phyloP scores from a whole-genome alignment of 371 early-diverging fungal species.

The Cokeromyces recurvatus region DNA sequence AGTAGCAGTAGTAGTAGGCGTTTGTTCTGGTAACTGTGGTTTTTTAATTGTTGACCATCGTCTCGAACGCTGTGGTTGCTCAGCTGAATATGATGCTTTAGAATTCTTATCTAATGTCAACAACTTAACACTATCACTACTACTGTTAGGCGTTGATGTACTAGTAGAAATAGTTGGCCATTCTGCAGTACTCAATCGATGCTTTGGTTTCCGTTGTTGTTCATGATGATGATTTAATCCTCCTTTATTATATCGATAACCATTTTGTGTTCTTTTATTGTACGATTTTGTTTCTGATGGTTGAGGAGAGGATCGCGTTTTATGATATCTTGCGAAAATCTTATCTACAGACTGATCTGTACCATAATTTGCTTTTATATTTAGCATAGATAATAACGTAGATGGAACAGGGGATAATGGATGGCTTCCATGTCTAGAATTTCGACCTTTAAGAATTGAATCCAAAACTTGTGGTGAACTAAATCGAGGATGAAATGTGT shows the following conservation, averaged over 20 bases:
- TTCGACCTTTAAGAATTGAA: constrained; percentile 12
- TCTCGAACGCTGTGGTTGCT: constrained; percentile 9
- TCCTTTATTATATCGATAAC: too few relatives aligned
- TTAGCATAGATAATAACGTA: constrained; percentile 12
- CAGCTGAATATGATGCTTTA: not conserved
- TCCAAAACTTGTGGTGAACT: constrained; percentile 22
- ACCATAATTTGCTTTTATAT: constrained; percentile 6
- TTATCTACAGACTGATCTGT: constrained; percentile 19
- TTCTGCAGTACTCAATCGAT: constrained; percentile 11
- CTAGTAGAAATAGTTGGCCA: constrained; percentile 17
- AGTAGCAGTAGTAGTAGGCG: not conserved
- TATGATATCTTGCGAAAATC: constrained; percentile 19
- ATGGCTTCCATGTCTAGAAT: constrained; percentile 23
- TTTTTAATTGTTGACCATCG: constrained; percentile 20
- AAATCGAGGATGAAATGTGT: constrained; percentile 11
- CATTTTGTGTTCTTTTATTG: too few relatives aligned
- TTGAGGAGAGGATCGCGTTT: constrained; percentile 1
- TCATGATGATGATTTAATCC: constrained; percentile 4
- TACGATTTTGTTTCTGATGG: not conserved
- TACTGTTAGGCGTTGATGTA: not conserved
- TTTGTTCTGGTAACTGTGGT: not conserved
- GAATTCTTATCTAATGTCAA: too few relatives aligned
- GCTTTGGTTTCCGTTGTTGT: not conserved
- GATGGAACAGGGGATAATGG: constrained; percentile 18
- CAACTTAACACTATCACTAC: too few relatives aligned